Conservation (phyloP, 2,329 filamentous ascomycete species). For the Ophiostoma novo-ulmi region DNA sequence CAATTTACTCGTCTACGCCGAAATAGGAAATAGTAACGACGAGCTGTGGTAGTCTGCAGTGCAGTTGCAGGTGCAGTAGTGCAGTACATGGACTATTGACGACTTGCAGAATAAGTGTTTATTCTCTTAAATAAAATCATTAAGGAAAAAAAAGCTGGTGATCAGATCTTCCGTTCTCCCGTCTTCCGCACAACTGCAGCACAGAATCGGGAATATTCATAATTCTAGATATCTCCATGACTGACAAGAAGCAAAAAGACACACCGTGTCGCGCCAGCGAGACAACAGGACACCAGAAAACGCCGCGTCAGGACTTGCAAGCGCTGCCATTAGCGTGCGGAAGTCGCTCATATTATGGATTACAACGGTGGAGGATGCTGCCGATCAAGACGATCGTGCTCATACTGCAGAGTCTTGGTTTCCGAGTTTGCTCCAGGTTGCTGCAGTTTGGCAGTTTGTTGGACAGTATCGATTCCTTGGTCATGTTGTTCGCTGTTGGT, state of each 20-base stretch:
- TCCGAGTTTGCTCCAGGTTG: not conserved
- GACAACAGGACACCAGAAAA: not conserved
- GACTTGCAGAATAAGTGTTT: not conserved
- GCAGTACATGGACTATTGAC: not conserved
- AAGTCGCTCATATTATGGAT: not conserved
- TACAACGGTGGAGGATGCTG: slow-evolving; percentile 2
- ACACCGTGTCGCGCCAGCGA: not conserved
- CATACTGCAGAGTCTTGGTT: not conserved
- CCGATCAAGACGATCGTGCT: not conserved
- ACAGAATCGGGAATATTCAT: not conserved
- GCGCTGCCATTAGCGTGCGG: not conserved
- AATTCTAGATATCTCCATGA: not conserved
- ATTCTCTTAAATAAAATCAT: not conserved
- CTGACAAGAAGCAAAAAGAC: not conserved
- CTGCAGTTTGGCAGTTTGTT: not conserved
- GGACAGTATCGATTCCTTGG: not conserved
- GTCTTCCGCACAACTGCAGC: not conserved
- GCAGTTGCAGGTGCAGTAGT: not conserved
- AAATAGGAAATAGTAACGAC: slow-evolving; percentile 8
- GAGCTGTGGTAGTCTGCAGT: not conserved
- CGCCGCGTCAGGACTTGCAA: not conserved
- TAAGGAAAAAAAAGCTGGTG: not conserved
- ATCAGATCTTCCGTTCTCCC: not conserved
- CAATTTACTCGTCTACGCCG: not conserved
- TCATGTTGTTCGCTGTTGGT: not conserved